Evolutionary conservation across 208 protist genomes (phyloP), one percentile per base, ranked within the genome.

Genomic region (Wallacemonas sp.): DNA sequence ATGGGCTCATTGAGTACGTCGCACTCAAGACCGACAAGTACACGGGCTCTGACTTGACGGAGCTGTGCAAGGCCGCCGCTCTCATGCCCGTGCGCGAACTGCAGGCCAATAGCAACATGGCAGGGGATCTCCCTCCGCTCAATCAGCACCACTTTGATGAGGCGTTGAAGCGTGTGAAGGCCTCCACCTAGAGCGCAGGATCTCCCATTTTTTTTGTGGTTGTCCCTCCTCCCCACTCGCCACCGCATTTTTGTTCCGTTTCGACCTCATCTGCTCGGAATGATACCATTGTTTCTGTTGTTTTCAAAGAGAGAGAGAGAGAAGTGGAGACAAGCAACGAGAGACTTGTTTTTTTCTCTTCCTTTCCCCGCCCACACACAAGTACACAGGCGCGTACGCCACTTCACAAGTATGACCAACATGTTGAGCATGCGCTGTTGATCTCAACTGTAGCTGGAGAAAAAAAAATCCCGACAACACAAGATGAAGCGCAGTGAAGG

Each of bases 1-100:
- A 91, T 0, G 66, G 62, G 1, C 44, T 94, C 7, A 83, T 96
- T 50, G 44, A 81, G 31, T 84, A 84, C 68, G 81, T 98, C 4
- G 95, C 92, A 1, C 48, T 76, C 12, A 87, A 79, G 26, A 98
- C 95, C 20, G 61, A 74, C 8, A 76, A 78, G 25, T 98, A 95
- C 63, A 96, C 92, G 25, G 97, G 97, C 31, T 96, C 93, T 25
- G 97, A 98, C 67, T 70, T 98, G 14, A 84, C 79, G 25, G 96
- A 98, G 72, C 77, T 98, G 54, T 98, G 93, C 82, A 97, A 98
- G 65, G 84, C 84, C 11, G 87, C 86, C 1, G 86, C 82, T 1
- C 59, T 94, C 46, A 84, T 93, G 70, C 86, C 87, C 22, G 25
- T 96, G 49, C 65, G 83, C 20, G 87, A 93, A 65, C 73, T 93